These are phyloP conservation scores for Limonium bicolor DNA, from an alignment of 148 eudicot genomes.

Conservation along the genomic window DNA sequence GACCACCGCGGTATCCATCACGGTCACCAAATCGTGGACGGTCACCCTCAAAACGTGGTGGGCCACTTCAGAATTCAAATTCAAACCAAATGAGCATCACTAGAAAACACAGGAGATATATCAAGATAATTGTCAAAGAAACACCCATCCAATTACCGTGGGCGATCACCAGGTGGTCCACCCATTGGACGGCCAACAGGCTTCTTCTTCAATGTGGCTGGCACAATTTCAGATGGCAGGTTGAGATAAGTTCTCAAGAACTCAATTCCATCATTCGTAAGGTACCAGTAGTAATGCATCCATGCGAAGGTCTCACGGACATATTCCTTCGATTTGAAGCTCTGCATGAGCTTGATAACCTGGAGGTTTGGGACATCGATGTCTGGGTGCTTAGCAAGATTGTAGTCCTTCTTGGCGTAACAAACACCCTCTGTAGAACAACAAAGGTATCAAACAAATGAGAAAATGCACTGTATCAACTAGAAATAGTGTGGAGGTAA, in stretches of 20 bases:
- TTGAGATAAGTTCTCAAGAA: slow-evolving; percentile 90
- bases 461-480: too few species aligned
- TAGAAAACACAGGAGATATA: background rate
- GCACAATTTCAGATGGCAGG: slow-evolving; percentile 88
- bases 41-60: slow-evolving; percentile 78
- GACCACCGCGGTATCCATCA: slow-evolving; percentile 79
- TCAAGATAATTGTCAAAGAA: background rate
- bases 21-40: slow-evolving; percentile 75
- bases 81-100: background rate
- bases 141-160: too few species aligned
- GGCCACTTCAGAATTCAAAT: slow-evolving; percentile 41
- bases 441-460: background rate
- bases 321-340: slow-evolving; percentile 73
- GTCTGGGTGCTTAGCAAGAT: slow-evolving; percentile 72
- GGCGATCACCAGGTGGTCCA: slow-evolving; percentile 75
- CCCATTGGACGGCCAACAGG: slow-evolving; percentile 81
- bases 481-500: too few species aligned
- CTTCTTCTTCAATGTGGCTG: slow-evolving; percentile 84
- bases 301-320: slow-evolving; percentile 94
- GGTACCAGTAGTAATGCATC: slow-evolving; percentile 97
- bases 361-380: slow-evolving; percentile 72
- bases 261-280: slow-evolving; percentile 90
- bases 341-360: slow-evolving; percentile 83
- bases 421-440: slow-evolving; percentile 60
- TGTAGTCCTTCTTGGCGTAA: slow-evolving; percentile 73